Evolutionary conservation across 495 filamentous ascomycete genomes (phyloP).

Genomic region (Neurospora terricola): DNA sequence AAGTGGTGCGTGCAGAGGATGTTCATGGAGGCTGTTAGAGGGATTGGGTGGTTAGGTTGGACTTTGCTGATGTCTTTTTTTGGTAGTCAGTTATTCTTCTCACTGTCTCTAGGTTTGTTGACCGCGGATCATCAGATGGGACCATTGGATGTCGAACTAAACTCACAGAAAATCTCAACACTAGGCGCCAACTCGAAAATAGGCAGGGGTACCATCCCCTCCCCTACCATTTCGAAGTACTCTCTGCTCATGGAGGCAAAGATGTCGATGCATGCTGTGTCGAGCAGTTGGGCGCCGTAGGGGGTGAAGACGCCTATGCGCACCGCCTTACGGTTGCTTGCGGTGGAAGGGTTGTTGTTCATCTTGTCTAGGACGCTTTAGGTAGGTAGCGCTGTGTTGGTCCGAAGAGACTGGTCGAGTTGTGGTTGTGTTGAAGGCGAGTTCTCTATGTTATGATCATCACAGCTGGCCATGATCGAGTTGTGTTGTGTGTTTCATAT

Average conservation of each 20-base stretch:
- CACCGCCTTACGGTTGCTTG: conserved; percentile 7
- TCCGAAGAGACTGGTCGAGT: not conserved
- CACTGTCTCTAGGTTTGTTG: not conserved
- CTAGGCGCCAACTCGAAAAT: conserved; percentile 30
- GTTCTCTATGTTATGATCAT: not conserved
- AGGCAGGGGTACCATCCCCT: conserved; percentile 19
- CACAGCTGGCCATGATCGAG: not conserved
- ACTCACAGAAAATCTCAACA: conserved; percentile 27
- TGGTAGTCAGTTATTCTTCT: too few relatives aligned
- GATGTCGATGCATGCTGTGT: conserved; percentile 39
- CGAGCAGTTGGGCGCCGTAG: conserved; percentile 35
- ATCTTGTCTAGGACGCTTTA: not conserved
- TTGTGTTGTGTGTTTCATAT: not conserved
- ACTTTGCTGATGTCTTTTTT: conserved; percentile 30
- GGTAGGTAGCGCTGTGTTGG: not conserved
- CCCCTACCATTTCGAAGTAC: conserved; percentile 25
- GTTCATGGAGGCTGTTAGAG: conserved; percentile 25
- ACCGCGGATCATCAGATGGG: not conserved
- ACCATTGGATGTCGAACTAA: not conserved
- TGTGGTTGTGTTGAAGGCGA: not conserved
- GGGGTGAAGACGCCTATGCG: conserved; percentile 40
- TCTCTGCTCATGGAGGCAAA: conserved; percentile 34
- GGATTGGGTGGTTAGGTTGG: conserved; percentile 15
- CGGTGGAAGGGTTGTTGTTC: not conserved
- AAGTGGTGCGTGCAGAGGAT: conserved; percentile 32